A percentile compares a stretch with the other conserved stretches of the same genome.
Evolutionary conservation across 2,329 filamentous ascomycete genomes (phyloP).

Genomic region (Atkinsonella texensis): DNA sequence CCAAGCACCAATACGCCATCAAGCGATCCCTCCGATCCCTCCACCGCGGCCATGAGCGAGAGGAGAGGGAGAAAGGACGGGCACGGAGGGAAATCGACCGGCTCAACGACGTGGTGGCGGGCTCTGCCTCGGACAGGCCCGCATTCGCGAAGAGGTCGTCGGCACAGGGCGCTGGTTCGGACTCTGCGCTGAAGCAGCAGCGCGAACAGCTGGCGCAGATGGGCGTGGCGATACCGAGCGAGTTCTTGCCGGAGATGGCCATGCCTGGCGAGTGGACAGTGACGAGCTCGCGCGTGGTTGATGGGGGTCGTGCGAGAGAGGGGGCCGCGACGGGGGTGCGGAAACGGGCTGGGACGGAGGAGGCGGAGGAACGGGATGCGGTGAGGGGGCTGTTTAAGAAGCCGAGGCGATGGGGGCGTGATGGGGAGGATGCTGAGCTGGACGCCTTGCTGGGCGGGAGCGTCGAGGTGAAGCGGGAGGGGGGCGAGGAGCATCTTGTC

Average conservation of each 20-base stretch:
- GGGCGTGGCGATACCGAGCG: slow-evolving; percentile 73
- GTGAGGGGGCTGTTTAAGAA: slow-evolving; percentile 49
- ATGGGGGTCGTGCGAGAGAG: slow-evolving; percentile 25
- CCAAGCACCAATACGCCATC: slow-evolving; percentile 70
- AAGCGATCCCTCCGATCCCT: slow-evolving; percentile 85
- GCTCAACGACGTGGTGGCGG: slow-evolving; percentile 62
- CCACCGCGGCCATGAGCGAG: slow-evolving; percentile 70
- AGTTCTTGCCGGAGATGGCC: slow-evolving; percentile 68
- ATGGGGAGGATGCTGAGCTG: slow-evolving; percentile 41
- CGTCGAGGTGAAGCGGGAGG: slow-evolving; percentile 13
- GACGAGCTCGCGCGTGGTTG: slow-evolving; percentile 48
- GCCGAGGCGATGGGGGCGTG: slow-evolving; percentile 41
- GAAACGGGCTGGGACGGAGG: slow-evolving; percentile 49
- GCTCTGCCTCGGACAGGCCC: background rate
- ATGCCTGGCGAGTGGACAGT: slow-evolving; percentile 83
- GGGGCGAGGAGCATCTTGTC: slow-evolving; percentile 10
- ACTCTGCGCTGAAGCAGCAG: slow-evolving; percentile 67
- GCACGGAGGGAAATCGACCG: slow-evolving; percentile 78
- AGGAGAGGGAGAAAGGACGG: slow-evolving; percentile 68
- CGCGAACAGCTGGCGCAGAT: slow-evolving; percentile 78
- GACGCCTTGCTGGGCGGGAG: slow-evolving; percentile 44
- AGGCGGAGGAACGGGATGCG: slow-evolving; percentile 48
- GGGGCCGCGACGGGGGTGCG: slow-evolving; percentile 40
- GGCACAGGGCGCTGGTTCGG: slow-evolving; percentile 5
- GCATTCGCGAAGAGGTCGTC: background rate